Evolutionary conservation across 202 grass and related monocot genomes (phyloP).

Genomic region (Thinopyrum obtusiflorum): DNA sequence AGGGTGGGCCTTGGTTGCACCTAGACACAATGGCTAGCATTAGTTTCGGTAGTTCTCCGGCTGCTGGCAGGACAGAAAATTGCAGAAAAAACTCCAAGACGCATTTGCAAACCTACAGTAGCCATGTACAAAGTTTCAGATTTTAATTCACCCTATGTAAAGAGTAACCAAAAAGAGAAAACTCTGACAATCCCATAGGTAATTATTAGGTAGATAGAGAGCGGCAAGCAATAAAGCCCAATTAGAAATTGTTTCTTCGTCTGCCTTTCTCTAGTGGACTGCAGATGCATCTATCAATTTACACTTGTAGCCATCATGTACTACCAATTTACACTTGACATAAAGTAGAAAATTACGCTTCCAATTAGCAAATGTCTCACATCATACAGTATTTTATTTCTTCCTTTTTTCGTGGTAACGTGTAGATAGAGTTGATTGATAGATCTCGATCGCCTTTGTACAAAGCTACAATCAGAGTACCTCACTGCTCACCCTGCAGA

Average conservation of each 20-base stretch:
- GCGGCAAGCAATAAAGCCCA: background rate
- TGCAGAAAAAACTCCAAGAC: background rate
- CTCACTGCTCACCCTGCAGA: background rate
- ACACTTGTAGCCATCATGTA: background rate
- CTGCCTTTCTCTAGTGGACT: background rate
- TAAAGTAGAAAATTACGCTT: background rate
- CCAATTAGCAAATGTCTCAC: background rate
- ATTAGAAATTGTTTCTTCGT: background rate
- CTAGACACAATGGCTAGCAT: background rate
- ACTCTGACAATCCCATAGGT: background rate
- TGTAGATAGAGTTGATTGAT: background rate
- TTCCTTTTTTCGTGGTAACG: background rate
- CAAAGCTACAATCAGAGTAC: background rate
- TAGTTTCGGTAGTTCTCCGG: background rate
- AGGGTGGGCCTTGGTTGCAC: background rate
- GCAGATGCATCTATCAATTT: background rate
- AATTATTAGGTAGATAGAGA: background rate
- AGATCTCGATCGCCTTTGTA: background rate
- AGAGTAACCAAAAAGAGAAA: background rate
- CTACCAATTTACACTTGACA: background rate
- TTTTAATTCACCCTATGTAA: background rate
- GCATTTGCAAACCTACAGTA: background rate
- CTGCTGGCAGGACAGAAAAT: background rate
- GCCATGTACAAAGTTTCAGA: background rate
- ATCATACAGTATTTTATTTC: background rate